Conservation (phyloP, 2,329 filamentous ascomycete genomes). For the Talaromyces marneffei region DNA sequence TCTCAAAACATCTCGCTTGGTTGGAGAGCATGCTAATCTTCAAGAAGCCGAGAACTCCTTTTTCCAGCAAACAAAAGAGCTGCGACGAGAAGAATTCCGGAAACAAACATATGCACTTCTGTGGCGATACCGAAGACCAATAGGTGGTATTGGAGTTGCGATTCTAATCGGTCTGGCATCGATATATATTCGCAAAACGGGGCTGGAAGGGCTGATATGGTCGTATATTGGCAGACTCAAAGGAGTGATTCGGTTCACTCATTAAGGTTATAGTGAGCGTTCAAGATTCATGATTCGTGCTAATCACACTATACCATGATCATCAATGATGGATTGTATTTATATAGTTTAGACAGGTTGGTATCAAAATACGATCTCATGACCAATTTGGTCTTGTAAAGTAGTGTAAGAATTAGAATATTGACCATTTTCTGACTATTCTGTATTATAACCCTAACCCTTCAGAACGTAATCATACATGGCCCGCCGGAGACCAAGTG, state of each 20-base stretch:
- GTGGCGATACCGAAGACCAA: slow-evolving; percentile 62
- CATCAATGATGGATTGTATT: not conserved
- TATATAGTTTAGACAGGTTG: not conserved
- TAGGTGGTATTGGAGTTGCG: slow-evolving; percentile 56
- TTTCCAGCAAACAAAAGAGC: slow-evolving; percentile 62
- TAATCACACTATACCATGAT: not conserved
- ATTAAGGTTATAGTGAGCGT: not conserved
- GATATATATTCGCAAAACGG: slow-evolving; percentile 55
- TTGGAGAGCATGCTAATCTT: slow-evolving; percentile 50
- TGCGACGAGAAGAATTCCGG: slow-evolving; percentile 59
- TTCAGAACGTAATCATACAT: not conserved
- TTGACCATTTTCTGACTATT: not conserved
- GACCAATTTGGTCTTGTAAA: not conserved
- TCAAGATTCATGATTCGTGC: not conserved
- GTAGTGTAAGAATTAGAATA: too few species aligned
- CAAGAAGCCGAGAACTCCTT: slow-evolving; percentile 64
- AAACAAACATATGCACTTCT: slow-evolving; percentile 48
- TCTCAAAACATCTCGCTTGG: slow-evolving; percentile 70
- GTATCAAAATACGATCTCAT: not conserved
- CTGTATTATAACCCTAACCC: not conserved
- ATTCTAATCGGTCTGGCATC: slow-evolving; percentile 63
- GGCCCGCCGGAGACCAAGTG: slow-evolving; percentile 12
- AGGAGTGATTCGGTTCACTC: slow-evolving; percentile 20
- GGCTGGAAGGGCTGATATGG: slow-evolving; percentile 32
- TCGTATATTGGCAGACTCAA: slow-evolving; percentile 27